Conservation (phyloP, 768 basidiomycete species). For the Leucocoprinus sp. region DNA sequence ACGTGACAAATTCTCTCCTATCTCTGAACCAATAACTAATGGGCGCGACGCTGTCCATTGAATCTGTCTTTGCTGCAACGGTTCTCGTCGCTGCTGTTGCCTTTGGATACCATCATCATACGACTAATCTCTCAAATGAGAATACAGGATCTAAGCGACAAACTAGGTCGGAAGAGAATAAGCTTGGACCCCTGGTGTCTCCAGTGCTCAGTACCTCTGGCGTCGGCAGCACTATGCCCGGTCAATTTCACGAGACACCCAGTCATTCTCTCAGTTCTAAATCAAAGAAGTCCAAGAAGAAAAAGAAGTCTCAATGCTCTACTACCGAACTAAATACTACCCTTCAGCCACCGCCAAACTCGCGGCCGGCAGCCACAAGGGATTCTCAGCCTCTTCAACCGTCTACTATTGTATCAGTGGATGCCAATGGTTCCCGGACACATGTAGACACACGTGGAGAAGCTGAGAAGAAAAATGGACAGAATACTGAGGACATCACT, state of each 20-base stretch:
- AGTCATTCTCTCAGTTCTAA: constrained; percentile 4
- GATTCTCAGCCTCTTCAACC: constrained; percentile 17
- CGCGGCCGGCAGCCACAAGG: neutral
- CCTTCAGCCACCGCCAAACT: neutral
- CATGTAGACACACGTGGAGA: constrained; percentile 49
- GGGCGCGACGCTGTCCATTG: constrained; percentile 37
- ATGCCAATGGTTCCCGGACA: constrained; percentile 64
- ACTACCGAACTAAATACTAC: neutral
- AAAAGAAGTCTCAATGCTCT: neutral
- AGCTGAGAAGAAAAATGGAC: constrained; percentile 13
- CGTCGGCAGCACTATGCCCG: constrained; percentile 3
- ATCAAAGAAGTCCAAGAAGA: constrained; percentile 12
- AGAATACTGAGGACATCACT: constrained; percentile 26
- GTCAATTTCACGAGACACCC: constrained; percentile 5
- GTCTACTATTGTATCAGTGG: constrained; percentile 31
- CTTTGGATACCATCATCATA: constrained; percentile 28
- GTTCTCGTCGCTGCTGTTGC: constrained; percentile 34
- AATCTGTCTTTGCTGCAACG: constrained; percentile 28
- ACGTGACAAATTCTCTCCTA: neutral
- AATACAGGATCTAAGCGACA: constrained; percentile 19
- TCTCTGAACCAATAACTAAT: constrained; percentile 18
- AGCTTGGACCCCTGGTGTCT: neutral
- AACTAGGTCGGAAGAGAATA: constrained; percentile 16
- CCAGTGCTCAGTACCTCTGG: constrained; percentile 9
- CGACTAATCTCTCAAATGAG: constrained; percentile 2